Percentiles rank a stretch among this genome's conserved stretches.
These are phyloP conservation scores for Paraphoma chrysanthemicola DNA, from an alignment of 2,329 filamentous ascomycete species.

Conservation along the genomic window DNA sequence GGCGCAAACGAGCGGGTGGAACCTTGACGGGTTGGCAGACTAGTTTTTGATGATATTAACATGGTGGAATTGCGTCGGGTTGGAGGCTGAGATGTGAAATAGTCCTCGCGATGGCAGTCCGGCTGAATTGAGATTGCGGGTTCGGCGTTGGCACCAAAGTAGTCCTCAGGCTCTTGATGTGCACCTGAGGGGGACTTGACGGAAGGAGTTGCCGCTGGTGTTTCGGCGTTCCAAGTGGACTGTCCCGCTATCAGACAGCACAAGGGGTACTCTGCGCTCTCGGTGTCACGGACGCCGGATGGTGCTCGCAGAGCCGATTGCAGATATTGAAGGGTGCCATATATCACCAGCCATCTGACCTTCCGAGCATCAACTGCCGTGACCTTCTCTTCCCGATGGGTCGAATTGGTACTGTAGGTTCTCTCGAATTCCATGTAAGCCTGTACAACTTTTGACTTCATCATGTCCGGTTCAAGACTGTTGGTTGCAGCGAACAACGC, in stretches of 20 bases:
- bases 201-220: conserved; percentile 20
- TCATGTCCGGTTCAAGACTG: conserved; percentile 39
- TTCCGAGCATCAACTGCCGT: conserved; percentile 73
- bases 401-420: conserved; percentile 59
- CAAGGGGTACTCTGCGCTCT: conserved; percentile 65
- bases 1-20: conserved; percentile 45
- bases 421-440: conserved; percentile 76
- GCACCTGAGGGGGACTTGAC: conserved; percentile 6
- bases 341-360: conserved; percentile 79
- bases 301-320: conserved; percentile 68
- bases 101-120: conserved; percentile 55
- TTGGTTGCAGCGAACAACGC: conserved; percentile 62
- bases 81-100: conserved; percentile 33
- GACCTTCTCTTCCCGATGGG: conserved; percentile 63
- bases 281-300: conserved; percentile 65
- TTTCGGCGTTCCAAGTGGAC: conserved; percentile 46
- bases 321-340: conserved; percentile 76
- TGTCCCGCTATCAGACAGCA: conserved; percentile 55
- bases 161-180: conserved; percentile 23
- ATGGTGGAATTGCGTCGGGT: conserved; percentile 39
- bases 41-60: conserved; percentile 35
- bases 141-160: conserved; percentile 13
- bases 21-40: conserved; percentile 35
- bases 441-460: conserved; percentile 63
- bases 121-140: conserved; percentile 46